Conservation (phyloP, 2,329 filamentous ascomycete genomes). For the Saccharata proteae region DNA sequence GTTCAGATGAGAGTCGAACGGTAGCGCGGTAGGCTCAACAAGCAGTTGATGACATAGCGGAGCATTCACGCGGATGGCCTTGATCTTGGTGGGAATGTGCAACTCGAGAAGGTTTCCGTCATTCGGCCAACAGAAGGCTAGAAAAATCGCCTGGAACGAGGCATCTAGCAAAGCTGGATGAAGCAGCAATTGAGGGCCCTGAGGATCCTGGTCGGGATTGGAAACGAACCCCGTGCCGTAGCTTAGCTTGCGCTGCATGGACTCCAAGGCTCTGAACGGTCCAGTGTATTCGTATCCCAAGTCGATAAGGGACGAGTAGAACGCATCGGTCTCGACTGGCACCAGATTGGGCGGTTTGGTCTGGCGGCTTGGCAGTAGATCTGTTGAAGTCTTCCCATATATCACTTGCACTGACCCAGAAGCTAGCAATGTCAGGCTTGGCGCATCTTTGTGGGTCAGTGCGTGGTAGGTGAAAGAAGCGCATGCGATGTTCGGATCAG, state of each 20-base stretch:
- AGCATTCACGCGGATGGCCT: slow-evolving; percentile 15
- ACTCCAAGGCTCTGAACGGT: slow-evolving; percentile 4
- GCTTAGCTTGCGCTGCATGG: slow-evolving; percentile 9
- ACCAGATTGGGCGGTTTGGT: not conserved
- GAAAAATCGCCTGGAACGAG: slow-evolving; percentile 19
- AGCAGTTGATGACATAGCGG: no score
- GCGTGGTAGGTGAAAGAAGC: not conserved
- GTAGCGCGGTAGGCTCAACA: no score
- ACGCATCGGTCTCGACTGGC: slow-evolving; percentile 5
- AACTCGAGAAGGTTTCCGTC: slow-evolving; percentile 16
- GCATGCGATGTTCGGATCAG: not conserved
- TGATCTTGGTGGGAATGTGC: slow-evolving; percentile 14
- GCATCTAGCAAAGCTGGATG: slow-evolving; percentile 21
- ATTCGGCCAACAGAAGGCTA: slow-evolving; percentile 18
- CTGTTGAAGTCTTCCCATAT: not conserved
- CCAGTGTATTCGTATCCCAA: slow-evolving; percentile 15
- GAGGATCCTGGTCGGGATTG: not conserved
- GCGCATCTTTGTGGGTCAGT: not conserved
- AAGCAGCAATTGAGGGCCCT: not conserved
- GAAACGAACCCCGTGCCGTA: slow-evolving; percentile 5
- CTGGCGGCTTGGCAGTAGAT: not conserved
- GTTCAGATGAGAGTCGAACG: not conserved
- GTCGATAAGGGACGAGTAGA: slow-evolving; percentile 12
- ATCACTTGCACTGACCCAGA: not conserved
- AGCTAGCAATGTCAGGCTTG: not conserved